Conservation (phyloP, 768 basidiomycete species). For the Leccinum subgranulosum region DNA sequence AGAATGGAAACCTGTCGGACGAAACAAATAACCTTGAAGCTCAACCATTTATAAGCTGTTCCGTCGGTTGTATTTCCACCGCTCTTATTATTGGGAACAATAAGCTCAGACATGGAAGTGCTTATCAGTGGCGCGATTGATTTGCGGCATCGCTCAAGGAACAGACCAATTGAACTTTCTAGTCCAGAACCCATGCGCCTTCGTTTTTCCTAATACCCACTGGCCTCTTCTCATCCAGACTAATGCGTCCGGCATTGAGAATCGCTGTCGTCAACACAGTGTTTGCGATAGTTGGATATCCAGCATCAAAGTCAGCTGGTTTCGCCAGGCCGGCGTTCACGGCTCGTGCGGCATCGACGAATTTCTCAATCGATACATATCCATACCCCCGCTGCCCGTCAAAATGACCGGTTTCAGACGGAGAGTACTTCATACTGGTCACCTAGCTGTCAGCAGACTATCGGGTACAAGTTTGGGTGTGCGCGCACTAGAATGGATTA, state of each 20-base stretch:
- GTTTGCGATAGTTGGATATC: conserved; percentile 85
- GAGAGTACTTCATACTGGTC: conserved; percentile 88
- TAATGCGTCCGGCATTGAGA: conserved; percentile 86
- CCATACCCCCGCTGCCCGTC: conserved; percentile 94
- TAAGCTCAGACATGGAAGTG: background rate
- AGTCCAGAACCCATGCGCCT: conserved; percentile 68
- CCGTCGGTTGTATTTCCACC: background rate
- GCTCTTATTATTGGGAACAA: conserved; percentile 1
- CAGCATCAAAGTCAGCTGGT: conserved; percentile 78
- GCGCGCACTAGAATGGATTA: conserved; percentile 86
- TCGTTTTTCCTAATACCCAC: conserved; percentile 72
- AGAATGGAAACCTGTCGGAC: background rate
- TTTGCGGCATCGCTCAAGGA: conserved; percentile 4
- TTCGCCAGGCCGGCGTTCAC: conserved; percentile 70
- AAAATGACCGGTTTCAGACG: conserved; percentile 88
- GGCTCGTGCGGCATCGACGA: conserved; percentile 76
- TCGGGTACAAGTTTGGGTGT: background rate
- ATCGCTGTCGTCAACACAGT: conserved; percentile 87
- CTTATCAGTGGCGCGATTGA: conserved; percentile 1
- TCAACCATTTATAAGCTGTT: background rate
- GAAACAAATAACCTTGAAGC: background rate
- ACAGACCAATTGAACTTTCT: conserved; percentile 16
- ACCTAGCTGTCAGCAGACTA: conserved; percentile 6
- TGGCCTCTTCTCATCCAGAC: conserved; percentile 84
- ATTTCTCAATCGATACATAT: conserved; percentile 89